A percentile compares a stretch with the other conserved stretches of the same genome.
These are phyloP conservation scores for Euphorbia schlechtendalii DNA, from an alignment of 441 rosid genomes.

Conservation along the genomic window DNA sequence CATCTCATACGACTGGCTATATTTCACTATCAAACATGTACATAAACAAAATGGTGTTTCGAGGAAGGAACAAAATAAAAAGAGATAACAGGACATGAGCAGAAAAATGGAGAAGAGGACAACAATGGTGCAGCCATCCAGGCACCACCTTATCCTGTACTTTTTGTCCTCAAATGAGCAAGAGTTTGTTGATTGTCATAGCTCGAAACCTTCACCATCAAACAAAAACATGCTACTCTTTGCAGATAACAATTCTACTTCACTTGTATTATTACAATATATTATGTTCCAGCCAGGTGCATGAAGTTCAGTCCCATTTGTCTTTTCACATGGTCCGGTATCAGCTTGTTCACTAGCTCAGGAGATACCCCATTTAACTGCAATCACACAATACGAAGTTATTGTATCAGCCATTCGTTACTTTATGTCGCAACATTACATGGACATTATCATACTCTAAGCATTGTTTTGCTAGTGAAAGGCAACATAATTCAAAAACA, in stretches of 20 bases:
- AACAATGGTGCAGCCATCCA: slow-evolving; percentile 26
- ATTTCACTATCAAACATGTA: slow-evolving; percentile 51
- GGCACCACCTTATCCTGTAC: slow-evolving; percentile 25
- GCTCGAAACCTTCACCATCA: slow-evolving; percentile 26
- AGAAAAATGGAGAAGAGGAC: slow-evolving; percentile 18
- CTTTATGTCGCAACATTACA: not conserved
- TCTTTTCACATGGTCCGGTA: slow-evolving; percentile 82
- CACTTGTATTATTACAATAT: not conserved
- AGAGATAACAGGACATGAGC: slow-evolving; percentile 2
- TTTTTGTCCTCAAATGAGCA: slow-evolving; percentile 18
- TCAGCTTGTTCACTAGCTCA: slow-evolving; percentile 76
- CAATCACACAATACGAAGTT: slow-evolving; percentile 2
- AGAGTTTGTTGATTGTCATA: slow-evolving; percentile 31
- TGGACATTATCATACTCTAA: not conserved
- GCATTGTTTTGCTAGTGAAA: not conserved
- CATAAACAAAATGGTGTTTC: slow-evolving; percentile 31
- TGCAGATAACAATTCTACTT: slow-evolving; percentile 19
- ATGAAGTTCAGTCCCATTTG: slow-evolving; percentile 65
- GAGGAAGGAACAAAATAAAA: not conserved
- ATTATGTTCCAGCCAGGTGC: slow-evolving; percentile 51
- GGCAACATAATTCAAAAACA: not conserved
- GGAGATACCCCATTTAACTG: slow-evolving; percentile 73
- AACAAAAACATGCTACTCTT: slow-evolving; percentile 25
- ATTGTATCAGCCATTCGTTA: not conserved
- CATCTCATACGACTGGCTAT: slow-evolving; percentile 23